A percentile compares a stretch with the other conserved stretches of the same genome.
Conservation (phyloP, 768 basidiomycete genomes). For the Termitomyces sp. region DNA sequence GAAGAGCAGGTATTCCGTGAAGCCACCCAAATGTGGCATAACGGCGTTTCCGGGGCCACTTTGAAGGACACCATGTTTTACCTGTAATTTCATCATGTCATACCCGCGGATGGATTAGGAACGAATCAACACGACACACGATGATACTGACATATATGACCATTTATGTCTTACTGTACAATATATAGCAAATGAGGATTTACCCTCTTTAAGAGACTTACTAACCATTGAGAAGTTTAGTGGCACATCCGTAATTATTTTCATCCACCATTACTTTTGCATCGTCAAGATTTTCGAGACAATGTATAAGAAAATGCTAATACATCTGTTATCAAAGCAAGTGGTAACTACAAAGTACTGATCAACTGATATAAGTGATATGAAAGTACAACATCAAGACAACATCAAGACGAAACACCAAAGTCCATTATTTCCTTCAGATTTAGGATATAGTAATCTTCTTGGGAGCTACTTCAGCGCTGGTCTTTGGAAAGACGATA, state of each 20-base stretch:
- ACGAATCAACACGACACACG: background rate
- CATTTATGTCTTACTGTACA: background rate
- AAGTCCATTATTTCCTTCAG: background rate
- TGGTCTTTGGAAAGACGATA: background rate
- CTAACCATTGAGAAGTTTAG: background rate
- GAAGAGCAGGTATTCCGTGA: slow-evolving; percentile 51
- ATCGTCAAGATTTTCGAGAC: background rate
- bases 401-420: no score
- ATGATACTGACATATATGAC: background rate
- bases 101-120: background rate
- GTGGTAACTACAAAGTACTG: background rate
- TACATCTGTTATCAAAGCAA: background rate
- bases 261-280: background rate
- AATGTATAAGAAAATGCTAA: background rate
- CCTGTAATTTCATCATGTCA: background rate
- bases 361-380: background rate
- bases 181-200: background rate
- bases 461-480: background rate
- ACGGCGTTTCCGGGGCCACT: background rate
- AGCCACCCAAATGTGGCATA: slow-evolving; percentile 30
- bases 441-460: background rate
- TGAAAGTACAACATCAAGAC: background rate
- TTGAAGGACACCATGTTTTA: slow-evolving; percentile 4
- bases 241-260: background rate
- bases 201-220: background rate